A percentile compares a stretch with the other conserved stretches of the same genome.
Evolutionary conservation across 2,329 filamentous ascomycete species (phyloP).

Genomic region (Cordyceps cicadae): DNA sequence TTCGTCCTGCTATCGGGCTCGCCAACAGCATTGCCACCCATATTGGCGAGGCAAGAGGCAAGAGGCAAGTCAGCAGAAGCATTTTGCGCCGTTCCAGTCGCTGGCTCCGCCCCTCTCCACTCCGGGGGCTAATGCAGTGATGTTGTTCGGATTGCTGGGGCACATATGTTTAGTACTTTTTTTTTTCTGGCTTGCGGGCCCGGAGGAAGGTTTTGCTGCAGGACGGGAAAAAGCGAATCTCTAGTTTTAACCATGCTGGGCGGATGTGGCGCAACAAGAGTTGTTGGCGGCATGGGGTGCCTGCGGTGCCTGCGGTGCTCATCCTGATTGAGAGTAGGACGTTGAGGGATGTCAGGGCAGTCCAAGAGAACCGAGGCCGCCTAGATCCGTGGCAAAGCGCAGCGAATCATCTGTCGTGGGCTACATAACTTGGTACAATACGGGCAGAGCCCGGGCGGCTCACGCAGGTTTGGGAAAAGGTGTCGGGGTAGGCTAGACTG

Average conservation of each 20-base stretch:
- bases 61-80: not conserved
- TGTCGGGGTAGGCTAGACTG: not conserved
- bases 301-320: not conserved
- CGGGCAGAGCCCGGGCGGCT: not conserved
- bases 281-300: no score
- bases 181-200: not conserved
- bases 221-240: not conserved
- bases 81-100: conserved; percentile 6
- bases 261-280: not conserved
- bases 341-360: not conserved
- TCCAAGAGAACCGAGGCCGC: not conserved
- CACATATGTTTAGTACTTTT: not conserved
- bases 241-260: not conserved
- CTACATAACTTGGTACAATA: not conserved
- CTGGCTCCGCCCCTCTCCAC: conserved; percentile 1
- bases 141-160: not conserved
- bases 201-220: not conserved
- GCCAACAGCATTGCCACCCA: not conserved
- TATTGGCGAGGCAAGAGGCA: not conserved
- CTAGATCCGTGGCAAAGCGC: conserved; percentile 3
- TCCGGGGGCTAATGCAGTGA: not conserved
- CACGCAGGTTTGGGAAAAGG: not conserved
- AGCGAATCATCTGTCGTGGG: not conserved
- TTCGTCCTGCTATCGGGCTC: not conserved
- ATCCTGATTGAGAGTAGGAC: not conserved